Conservation (phyloP, 805 yeast genomes). For the Yamadazyma akitaensis region DNA sequence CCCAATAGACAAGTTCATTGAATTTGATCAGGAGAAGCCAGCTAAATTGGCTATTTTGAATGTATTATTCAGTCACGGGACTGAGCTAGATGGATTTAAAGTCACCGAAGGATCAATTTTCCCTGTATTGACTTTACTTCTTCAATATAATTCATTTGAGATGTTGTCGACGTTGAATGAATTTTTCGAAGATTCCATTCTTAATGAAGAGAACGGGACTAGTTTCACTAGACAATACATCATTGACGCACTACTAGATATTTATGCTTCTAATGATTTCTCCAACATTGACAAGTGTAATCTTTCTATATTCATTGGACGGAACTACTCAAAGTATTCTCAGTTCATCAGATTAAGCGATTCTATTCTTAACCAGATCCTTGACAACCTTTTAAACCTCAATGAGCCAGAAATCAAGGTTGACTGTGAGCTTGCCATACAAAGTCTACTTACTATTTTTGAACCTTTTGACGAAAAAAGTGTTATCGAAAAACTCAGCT, state of each 20-base stretch:
- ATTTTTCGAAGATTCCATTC: conserved; percentile 72
- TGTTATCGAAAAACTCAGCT: conserved; percentile 49
- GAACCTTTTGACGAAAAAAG: conserved; percentile 53
- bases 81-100: neutral
- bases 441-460: conserved; percentile 64
- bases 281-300: conserved; percentile 23
- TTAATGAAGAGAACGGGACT: conserved; percentile 53
- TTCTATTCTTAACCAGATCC: conserved; percentile 45
- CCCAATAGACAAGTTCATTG: conserved; percentile 61
- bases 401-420: conserved; percentile 32
- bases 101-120: conserved; percentile 48
- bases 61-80: conserved; percentile 41
- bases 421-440: conserved; percentile 76
- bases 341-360: conserved; percentile 79
- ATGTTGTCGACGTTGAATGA: conserved; percentile 71
- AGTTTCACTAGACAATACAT: conserved; percentile 67
- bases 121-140: conserved; percentile 62
- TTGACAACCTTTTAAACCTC: conserved; percentile 48
- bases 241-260: conserved; percentile 65
- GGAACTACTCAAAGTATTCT: conserved; percentile 79
- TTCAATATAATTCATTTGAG: conserved; percentile 54
- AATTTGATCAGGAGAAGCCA: conserved; percentile 22
- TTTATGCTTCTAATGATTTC: conserved; percentile 40
- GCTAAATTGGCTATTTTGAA: conserved; percentile 55
- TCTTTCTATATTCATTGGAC: conserved; percentile 68